phyloP scores from a whole-genome alignment of 225 moss, liverwort and hornwort genomes.

The Bryoerythrophyllum caledonicum region DNA sequence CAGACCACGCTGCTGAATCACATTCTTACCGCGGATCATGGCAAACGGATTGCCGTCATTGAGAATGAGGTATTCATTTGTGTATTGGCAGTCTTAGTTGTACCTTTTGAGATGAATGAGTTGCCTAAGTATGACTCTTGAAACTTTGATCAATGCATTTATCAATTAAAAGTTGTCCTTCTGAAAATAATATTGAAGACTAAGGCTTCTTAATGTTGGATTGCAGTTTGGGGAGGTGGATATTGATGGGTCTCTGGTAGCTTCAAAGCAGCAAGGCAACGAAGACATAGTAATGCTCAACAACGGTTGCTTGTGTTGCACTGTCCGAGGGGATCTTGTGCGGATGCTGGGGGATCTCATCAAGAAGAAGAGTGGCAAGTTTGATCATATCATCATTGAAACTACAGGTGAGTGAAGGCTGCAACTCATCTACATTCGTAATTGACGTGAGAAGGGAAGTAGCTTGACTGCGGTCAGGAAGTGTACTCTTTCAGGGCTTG shows the following conservation, averaged over 20 bases:
- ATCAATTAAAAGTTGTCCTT: not conserved
- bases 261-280: slow-evolving; percentile 67
- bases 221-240: slow-evolving; percentile 93
- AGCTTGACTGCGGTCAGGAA: slow-evolving; percentile 2
- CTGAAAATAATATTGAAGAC: not conserved
- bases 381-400: slow-evolving; percentile 94
- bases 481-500: slow-evolving; percentile 63
- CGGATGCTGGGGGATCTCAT: slow-evolving; percentile 89
- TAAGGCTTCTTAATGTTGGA: slow-evolving; percentile 1
- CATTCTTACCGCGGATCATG: slow-evolving; percentile 78
- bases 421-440: not conserved
- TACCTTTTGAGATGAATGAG: not conserved
- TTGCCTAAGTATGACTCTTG: not conserved
- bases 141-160: not conserved
- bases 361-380: slow-evolving; percentile 69
- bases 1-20: slow-evolving; percentile 97
- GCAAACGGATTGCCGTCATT: slow-evolving; percentile 94
- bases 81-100: not conserved
- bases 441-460: not conserved
- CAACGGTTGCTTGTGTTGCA: slow-evolving; percentile 99
- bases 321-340: slow-evolving; percentile 95
- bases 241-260: slow-evolving; percentile 91
- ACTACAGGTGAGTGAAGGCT: slow-evolving; percentile 72
- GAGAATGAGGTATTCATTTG: slow-evolving; percentile 78
- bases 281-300: slow-evolving; percentile 94